Evolutionary conservation across 2,329 filamentous ascomycete species (phyloP), one percentile per base, ranked within the genome.

Genomic region (Thelonectria olida): DNA sequence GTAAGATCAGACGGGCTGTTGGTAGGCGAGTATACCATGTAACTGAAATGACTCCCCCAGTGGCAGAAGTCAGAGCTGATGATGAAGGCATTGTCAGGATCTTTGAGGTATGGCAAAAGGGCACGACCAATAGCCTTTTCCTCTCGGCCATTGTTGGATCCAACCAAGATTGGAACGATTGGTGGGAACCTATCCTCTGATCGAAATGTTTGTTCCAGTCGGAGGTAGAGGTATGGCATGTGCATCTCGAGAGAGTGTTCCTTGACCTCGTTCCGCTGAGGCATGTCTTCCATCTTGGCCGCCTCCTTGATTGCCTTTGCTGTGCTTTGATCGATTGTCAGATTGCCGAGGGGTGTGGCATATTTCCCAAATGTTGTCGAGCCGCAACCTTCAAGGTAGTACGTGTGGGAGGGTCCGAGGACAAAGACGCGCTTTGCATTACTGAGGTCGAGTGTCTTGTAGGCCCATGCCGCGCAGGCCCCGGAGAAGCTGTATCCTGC

Each of bases 181-280:
- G 84, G 85, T 0, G 95, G 93, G 68, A 91, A 92, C 4, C 84
- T 73, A 1, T 84, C 78, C 0, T 79, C 73, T 0, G 81, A 78
- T 1, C 77, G 78, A 63, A 86, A 85, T 0, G 81, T 82, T 59
- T 82, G 79, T 51, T 84, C 72, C 2, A 88, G 83, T 54, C 92
- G 88, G 74, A 94, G 93, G 82, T 93, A 94, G 65, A 98, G 90
- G 73, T 96, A 97, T 0, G 96, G 95, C 8, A 98, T 84, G 70
- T 99, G 96, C 91, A 99, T 97, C 81, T 99, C 96, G 2, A 98
- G 85, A 52, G 92, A 97, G 78, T 99, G 96, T 78, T 99, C 96
- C 5, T 86, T 85, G 63, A 93, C 86, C 72, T 99, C 96, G 6
- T 88, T 82, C 4, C 80, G 72, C 17, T 76, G 78, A 2, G 85